Conservation (phyloP, 768 basidiomycete genomes). For the Coprinopsis cinerea region DNA sequence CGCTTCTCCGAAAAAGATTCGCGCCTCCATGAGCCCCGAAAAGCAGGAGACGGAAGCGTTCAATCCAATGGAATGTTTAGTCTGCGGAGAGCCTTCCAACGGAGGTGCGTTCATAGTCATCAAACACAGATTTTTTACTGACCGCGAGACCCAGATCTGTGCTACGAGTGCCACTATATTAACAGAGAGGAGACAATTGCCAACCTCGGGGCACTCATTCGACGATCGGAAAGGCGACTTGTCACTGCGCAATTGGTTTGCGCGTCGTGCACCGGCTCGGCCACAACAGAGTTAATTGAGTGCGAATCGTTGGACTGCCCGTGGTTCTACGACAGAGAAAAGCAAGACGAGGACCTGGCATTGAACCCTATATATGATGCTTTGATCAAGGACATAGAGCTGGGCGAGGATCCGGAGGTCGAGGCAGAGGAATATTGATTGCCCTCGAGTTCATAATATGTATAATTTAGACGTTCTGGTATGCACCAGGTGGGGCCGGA, state of each 20-base stretch:
- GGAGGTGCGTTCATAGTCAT: slow-evolving; percentile 3
- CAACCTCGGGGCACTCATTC: slow-evolving; percentile 48
- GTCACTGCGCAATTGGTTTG: slow-evolving; percentile 64
- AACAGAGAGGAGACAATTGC: slow-evolving; percentile 51
- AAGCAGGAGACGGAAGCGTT: slow-evolving; percentile 65
- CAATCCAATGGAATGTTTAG: slow-evolving; percentile 61
- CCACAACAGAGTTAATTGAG: slow-evolving; percentile 50
- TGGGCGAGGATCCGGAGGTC: slow-evolving; percentile 10
- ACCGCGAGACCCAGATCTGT: slow-evolving; percentile 43
- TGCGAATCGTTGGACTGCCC: slow-evolving; percentile 88
- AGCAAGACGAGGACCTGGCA: slow-evolving; percentile 40
- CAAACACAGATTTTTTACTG: neutral
- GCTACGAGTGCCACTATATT: slow-evolving; percentile 49
- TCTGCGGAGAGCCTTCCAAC: slow-evolving; percentile 52
- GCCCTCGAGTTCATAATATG: slow-evolving; percentile 3
- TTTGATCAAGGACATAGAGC: slow-evolving; percentile 30
- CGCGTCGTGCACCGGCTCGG: slow-evolving; percentile 55
- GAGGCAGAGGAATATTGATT: neutral
- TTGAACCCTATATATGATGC: slow-evolving; percentile 29
- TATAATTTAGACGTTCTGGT: slow-evolving; percentile 33
- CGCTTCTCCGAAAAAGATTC: slow-evolving; percentile 11
- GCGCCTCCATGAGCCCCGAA: slow-evolving; percentile 24
- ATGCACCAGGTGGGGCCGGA: slow-evolving; percentile 31
- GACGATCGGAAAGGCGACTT: slow-evolving; percentile 49
- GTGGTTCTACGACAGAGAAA: slow-evolving; percentile 70